Evolutionary conservation across 495 filamentous ascomycete genomes (phyloP), one percentile per base, ranked within the genome.

Genomic region (Trichocladium uniseriatum): DNA sequence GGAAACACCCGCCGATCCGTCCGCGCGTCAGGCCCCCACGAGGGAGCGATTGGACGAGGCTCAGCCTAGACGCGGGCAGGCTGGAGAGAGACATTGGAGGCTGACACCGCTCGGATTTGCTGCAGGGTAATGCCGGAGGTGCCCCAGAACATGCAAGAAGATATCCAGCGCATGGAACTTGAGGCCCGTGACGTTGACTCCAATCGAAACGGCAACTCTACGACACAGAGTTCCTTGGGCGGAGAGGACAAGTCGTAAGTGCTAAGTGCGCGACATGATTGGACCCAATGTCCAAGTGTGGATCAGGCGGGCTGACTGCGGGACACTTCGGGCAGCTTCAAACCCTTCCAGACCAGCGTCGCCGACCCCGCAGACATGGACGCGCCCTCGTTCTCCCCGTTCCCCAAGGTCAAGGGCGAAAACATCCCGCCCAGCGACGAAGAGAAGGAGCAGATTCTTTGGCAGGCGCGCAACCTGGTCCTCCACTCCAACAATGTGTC

Each of bases 341-440:
- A 75, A 45, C 69, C 69, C 49, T 77, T 74, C 54, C 62, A 67
- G 27, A 60, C 27, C 34, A 58, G 40, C 54, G 56, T 44, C 51
- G 27, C 57, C 50, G 55, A 44, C 45, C 42, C 50, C 43, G 21
- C 60, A 38, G 41, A 48, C 41, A 62, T 61, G 60, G 83, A 89
- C 45, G 71, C 78, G 32, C 87, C 91, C 22, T 87, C 82, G 49
- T 89, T 94, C 71, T 94, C 90, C 8, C 87, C 88, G 0, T 97
- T 98, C 64, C 92, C 92, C 31, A 85, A 86, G 52, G 74, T 95
- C 46, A 78, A 78, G 55, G 88, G 87, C 15, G 81, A 88, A 34
- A 94, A 96, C 64, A 87, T 98, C 7, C 94, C 92, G 14, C 88
- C 88, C 2, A 89, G 87, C 52, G 89, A 95, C 68, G 91, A 96